phyloP scores from a whole-genome alignment of 805 yeast species.

The Wickerhamomyces kurtzmanii region DNA sequence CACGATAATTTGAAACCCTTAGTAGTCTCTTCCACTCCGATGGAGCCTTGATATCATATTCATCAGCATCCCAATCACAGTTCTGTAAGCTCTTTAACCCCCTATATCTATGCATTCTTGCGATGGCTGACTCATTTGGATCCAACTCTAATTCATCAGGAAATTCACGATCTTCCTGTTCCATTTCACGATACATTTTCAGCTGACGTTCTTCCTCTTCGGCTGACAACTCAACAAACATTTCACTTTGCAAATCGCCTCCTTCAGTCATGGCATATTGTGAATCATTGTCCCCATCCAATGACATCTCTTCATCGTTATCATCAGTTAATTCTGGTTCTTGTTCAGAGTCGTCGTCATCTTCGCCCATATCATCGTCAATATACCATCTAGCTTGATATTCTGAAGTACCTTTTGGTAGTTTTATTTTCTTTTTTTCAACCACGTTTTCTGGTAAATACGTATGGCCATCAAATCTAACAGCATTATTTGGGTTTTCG shows the following conservation, averaged over 20 bases:
- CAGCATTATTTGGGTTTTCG: constrained; percentile 15
- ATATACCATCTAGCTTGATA: constrained; percentile 74
- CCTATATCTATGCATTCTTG: constrained; percentile 68
- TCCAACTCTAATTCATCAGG: constrained; percentile 90
- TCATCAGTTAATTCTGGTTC: constrained; percentile 20
- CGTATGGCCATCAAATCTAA: constrained; percentile 30
- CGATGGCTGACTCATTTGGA: constrained; percentile 68
- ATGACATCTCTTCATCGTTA: constrained; percentile 17
- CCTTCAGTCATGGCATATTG: constrained; percentile 31
- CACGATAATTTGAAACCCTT: constrained; percentile 67
- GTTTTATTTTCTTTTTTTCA: constrained; percentile 24
- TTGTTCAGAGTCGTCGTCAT: constrained; percentile 24
- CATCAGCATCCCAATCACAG: constrained; percentile 84
- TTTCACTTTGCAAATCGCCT: constrained; percentile 40
- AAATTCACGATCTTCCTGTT: constrained; percentile 79
- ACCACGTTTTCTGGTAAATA: constrained; percentile 21
- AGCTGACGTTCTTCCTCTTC: constrained; percentile 83
- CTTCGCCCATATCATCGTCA: constrained; percentile 39
- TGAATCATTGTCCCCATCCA: constrained; percentile 15
- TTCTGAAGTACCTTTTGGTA: constrained; percentile 73
- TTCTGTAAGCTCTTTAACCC: constrained; percentile 78
- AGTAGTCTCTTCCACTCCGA: constrained; percentile 66
- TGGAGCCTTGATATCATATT: constrained; percentile 68
- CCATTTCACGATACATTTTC: constrained; percentile 54
- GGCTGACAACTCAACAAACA: constrained; percentile 62